These are phyloP conservation scores for Mycena haematopus DNA, from an alignment of 768 basidiomycete species.

Conservation along the genomic window DNA sequence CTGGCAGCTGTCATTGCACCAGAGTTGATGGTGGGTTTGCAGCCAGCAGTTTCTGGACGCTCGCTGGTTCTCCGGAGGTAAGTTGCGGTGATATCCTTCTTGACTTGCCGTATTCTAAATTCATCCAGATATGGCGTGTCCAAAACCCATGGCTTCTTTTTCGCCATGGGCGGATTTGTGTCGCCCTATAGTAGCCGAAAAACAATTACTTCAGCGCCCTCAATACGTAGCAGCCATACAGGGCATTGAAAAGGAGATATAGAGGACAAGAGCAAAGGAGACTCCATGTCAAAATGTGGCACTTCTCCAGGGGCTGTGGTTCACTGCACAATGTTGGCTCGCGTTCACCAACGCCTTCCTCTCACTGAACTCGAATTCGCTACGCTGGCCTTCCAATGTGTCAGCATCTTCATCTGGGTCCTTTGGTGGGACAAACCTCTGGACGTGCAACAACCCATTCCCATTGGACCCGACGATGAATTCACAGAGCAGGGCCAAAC, in stretches of 20 bases:
- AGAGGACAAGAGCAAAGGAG: slow-evolving; percentile 39
- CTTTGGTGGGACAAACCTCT: slow-evolving; percentile 50
- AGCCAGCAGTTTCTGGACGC: background rate
- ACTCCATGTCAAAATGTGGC: slow-evolving; percentile 43
- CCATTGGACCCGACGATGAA: background rate
- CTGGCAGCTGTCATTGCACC: background rate
- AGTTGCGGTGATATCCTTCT: background rate
- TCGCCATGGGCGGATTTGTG: slow-evolving; percentile 6
- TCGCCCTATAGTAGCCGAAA: slow-evolving; percentile 17
- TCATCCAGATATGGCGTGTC: background rate
- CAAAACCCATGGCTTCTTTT: slow-evolving; percentile 7
- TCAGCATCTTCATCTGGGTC: slow-evolving; percentile 39
- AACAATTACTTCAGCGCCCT: background rate
- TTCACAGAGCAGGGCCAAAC: background rate
- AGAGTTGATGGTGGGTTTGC: background rate
- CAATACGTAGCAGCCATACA: background rate
- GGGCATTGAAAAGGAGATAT: slow-evolving; percentile 27
- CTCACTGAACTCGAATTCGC: slow-evolving; percentile 43
- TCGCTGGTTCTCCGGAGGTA: background rate
- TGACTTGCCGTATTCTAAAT: background rate
- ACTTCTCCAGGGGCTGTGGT: slow-evolving; percentile 43
- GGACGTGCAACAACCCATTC: slow-evolving; percentile 36
- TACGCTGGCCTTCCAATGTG: slow-evolving; percentile 40
- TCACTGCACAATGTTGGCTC: slow-evolving; percentile 39
- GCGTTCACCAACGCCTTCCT: slow-evolving; percentile 34